These are phyloP conservation scores for Primulina eburnea DNA, from an alignment of 257 asterid genomes.

Conservation along the genomic window DNA sequence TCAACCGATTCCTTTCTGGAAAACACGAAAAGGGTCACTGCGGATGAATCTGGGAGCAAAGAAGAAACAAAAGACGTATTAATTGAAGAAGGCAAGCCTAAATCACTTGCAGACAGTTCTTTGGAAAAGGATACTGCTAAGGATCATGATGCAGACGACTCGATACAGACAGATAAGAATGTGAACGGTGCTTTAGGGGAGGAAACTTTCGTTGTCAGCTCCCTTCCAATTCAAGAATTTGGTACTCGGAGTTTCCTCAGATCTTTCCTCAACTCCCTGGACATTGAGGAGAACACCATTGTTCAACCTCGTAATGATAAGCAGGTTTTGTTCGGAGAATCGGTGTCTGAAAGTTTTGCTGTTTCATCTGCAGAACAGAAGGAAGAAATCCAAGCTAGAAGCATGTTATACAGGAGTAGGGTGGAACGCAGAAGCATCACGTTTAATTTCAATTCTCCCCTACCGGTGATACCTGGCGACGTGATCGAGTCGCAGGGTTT, in stretches of 20 bases:
- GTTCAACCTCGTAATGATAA: slow-evolving; percentile 30
- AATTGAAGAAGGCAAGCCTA: slow-evolving; percentile 21
- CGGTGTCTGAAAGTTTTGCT: slow-evolving; percentile 30
- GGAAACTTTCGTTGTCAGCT: slow-evolving; percentile 31
- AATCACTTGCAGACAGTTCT: slow-evolving; percentile 21
- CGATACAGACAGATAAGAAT: slow-evolving; percentile 22
- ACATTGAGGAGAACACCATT: slow-evolving; percentile 24
- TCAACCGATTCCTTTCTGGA: slow-evolving; percentile 22
- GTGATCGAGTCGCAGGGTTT: slow-evolving; percentile 16
- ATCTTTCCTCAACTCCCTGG: slow-evolving; percentile 27
- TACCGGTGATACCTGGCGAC: slow-evolving; percentile 12
- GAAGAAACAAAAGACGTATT: slow-evolving; percentile 27
- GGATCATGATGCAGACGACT: slow-evolving; percentile 29
- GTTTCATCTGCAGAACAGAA: slow-evolving; percentile 29
- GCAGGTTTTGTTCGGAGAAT: slow-evolving; percentile 42
- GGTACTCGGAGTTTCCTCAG: slow-evolving; percentile 27
- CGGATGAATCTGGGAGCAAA: slow-evolving; percentile 28
- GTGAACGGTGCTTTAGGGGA: slow-evolving; percentile 27
- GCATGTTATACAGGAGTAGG: slow-evolving; percentile 36
- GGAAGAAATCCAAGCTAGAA: slow-evolving; percentile 34
- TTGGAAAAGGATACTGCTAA: slow-evolving; percentile 21
- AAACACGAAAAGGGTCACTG: slow-evolving; percentile 20
- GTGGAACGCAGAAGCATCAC: slow-evolving; percentile 50
- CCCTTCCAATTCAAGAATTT: slow-evolving; percentile 33
- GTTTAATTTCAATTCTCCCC: slow-evolving; percentile 36